Percentiles rank a stretch among this genome's conserved stretches.
Conservation (phyloP, 805 yeast genomes). For the Yarrowia sp. region DNA sequence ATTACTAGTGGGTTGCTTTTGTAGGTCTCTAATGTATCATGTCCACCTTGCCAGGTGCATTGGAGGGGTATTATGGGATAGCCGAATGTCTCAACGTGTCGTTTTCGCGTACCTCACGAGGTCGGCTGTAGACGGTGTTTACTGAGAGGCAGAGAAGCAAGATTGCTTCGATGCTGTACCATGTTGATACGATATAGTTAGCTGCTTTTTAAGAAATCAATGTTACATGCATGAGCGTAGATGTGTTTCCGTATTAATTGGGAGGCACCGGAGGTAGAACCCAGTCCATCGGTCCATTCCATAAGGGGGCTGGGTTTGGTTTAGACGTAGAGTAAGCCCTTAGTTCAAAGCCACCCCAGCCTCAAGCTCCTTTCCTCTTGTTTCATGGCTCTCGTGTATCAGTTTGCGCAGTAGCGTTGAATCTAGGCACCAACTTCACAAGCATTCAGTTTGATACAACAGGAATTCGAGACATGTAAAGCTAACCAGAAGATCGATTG, state of each 20-base stretch:
- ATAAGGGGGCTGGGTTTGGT: not conserved
- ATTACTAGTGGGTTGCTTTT: not conserved
- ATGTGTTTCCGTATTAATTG: not conserved
- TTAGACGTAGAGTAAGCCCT: slow-evolving; percentile 4
- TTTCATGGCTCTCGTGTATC: not conserved
- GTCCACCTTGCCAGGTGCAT: not conserved
- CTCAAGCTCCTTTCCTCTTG: slow-evolving; percentile 12
- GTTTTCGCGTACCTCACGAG: not conserved
- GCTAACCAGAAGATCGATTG: not conserved
- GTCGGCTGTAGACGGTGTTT: not conserved
- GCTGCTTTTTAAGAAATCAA: not conserved
- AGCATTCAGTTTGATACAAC: slow-evolving; percentile 12
- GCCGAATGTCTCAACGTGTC: not conserved
- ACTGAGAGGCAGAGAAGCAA: not conserved
- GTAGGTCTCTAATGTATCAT: not conserved
- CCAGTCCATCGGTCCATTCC: not conserved
- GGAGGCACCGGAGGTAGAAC: not conserved
- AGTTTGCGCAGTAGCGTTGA: not conserved
- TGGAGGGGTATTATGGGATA: not conserved
- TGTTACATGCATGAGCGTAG: slow-evolving; percentile 6
- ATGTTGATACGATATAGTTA: not conserved
- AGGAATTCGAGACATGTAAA: slow-evolving; percentile 7
- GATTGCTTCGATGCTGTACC: not conserved
- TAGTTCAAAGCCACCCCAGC: not conserved
- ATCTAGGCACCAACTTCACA: not conserved